These are phyloP conservation scores for Tetracladium setigerum DNA, from an alignment of 495 filamentous ascomycete genomes.

Conservation along the genomic window DNA sequence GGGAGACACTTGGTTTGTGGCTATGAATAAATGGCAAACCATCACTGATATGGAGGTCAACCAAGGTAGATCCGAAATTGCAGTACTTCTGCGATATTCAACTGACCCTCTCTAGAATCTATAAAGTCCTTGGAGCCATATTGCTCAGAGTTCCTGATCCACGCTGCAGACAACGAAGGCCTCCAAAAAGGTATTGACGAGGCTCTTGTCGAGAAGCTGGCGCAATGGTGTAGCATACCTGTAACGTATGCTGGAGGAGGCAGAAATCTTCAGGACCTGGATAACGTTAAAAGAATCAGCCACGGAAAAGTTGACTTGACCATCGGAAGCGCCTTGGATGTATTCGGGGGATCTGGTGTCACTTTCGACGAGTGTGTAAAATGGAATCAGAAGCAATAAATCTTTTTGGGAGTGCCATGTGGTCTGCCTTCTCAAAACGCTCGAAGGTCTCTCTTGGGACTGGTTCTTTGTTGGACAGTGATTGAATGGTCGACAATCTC, in stretches of 20 bases:
- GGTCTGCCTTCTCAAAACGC: no score
- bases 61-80: slow-evolving; percentile 43
- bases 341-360: slow-evolving; percentile 84
- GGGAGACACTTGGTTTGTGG: slow-evolving; percentile 76
- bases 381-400: slow-evolving; percentile 56
- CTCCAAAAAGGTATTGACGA: slow-evolving; percentile 87
- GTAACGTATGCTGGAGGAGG: slow-evolving; percentile 95
- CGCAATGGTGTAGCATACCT: slow-evolving; percentile 80
- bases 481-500: no score
- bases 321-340: slow-evolving; percentile 91
- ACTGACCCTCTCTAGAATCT: slow-evolving; percentile 45
- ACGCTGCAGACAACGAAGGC: slow-evolving; percentile 98
- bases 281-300: slow-evolving; percentile 69
- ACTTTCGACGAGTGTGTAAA: slow-evolving; percentile 79
- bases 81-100: slow-evolving; percentile 6
- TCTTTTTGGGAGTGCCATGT: no score
- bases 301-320: slow-evolving; percentile 82
- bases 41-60: slow-evolving; percentile 93
- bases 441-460: no score
- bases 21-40: slow-evolving; percentile 98
- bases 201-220: slow-evolving; percentile 65
- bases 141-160: slow-evolving; percentile 93
- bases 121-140: slow-evolving; percentile 76
- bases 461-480: no score
- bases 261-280: slow-evolving; percentile 70